Percentiles rank a stretch among this genome's conserved stretches.
Evolutionary conservation across 805 yeast genomes (phyloP).

Genomic region (Barnettozyma siamensis): DNA sequence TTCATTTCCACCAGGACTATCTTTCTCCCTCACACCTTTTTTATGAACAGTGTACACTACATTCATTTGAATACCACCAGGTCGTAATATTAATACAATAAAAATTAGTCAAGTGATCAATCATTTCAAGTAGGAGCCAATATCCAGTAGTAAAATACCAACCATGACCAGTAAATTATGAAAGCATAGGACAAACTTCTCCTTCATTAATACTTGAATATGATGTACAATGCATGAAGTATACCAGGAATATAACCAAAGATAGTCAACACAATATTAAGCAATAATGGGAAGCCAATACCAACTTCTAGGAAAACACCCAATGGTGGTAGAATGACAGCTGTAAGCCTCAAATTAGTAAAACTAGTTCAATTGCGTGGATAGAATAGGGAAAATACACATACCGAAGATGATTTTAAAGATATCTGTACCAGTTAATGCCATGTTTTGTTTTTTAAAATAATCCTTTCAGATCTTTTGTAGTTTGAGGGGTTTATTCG

Average conservation of each 20-base stretch:
- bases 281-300: slow-evolving; percentile 28
- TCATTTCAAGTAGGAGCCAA: too few relatives aligned
- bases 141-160: too few relatives aligned
- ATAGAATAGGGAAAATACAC: too few relatives aligned
- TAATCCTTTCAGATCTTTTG: too few relatives aligned
- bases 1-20: too few relatives aligned
- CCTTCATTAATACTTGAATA: slow-evolving; percentile 17
- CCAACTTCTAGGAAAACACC: slow-evolving; percentile 55
- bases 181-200: too few relatives aligned
- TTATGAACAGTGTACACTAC: neutral
- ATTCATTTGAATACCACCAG: too few relatives aligned
- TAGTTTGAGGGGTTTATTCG: neutral
- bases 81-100: neutral
- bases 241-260: slow-evolving; percentile 73
- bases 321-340: slow-evolving; percentile 49
- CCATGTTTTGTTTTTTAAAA: slow-evolving; percentile 28
- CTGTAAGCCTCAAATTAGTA: too few relatives aligned
- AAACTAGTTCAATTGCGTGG: too few relatives aligned
- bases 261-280: slow-evolving; percentile 54
- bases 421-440: slow-evolving; percentile 43
- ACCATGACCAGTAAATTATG: too few relatives aligned
- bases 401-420: slow-evolving; percentile 36
- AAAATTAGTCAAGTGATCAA: neutral
- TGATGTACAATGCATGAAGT: slow-evolving; percentile 53
- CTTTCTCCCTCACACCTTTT: neutral